Percentiles rank a stretch among this genome's conserved stretches.
These are phyloP conservation scores for Sugiyamaella marilandica DNA, from an alignment of 805 yeast species.

Conservation along the genomic window DNA sequence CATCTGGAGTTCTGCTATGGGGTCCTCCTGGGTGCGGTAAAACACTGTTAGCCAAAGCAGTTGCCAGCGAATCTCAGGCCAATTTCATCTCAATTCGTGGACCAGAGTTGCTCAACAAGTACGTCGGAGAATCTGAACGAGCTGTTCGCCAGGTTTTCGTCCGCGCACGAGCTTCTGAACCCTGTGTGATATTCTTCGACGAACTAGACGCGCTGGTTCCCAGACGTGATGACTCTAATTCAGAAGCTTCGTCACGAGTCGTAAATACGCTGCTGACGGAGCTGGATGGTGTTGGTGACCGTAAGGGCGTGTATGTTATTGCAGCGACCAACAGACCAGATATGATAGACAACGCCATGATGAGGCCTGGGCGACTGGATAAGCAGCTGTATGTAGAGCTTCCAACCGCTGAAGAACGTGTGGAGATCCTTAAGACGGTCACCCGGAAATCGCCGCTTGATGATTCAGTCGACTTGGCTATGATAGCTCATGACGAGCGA, in stretches of 20 bases:
- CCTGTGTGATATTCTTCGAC: conserved; percentile 92
- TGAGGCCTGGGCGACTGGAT: conserved; percentile 93
- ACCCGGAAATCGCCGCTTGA: conserved; percentile 71
- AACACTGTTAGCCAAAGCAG: conserved; percentile 92
- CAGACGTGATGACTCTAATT: conserved; percentile 78
- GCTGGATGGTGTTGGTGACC: conserved; percentile 87
- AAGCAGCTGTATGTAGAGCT: conserved; percentile 88
- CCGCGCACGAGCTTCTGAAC: conserved; percentile 87
- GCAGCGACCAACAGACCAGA: conserved; percentile 98
- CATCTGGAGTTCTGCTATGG: conserved; percentile 96
- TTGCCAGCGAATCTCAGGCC: conserved; percentile 94
- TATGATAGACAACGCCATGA: conserved; percentile 97
- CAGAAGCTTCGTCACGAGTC: conserved; percentile 88
- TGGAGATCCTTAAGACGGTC: conserved; percentile 76
- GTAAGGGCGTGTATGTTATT: conserved; percentile 88
- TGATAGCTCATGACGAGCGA: conserved; percentile 67
- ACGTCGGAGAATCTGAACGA: conserved; percentile 93
- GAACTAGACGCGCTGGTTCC: conserved; percentile 96
- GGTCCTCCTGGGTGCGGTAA: conserved; percentile 99
- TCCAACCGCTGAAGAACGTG: conserved; percentile 72
- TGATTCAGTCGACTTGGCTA: conserved; percentile 51
- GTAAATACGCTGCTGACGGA: conserved; percentile 93
- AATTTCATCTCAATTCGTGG: conserved; percentile 95
- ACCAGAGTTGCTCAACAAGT: conserved; percentile 89
- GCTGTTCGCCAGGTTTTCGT: conserved; percentile 91